Evolutionary conservation across 2,329 filamentous ascomycete genomes (phyloP), one percentile per base, ranked within the genome.

Genomic region (Diplodia intermedia): DNA sequence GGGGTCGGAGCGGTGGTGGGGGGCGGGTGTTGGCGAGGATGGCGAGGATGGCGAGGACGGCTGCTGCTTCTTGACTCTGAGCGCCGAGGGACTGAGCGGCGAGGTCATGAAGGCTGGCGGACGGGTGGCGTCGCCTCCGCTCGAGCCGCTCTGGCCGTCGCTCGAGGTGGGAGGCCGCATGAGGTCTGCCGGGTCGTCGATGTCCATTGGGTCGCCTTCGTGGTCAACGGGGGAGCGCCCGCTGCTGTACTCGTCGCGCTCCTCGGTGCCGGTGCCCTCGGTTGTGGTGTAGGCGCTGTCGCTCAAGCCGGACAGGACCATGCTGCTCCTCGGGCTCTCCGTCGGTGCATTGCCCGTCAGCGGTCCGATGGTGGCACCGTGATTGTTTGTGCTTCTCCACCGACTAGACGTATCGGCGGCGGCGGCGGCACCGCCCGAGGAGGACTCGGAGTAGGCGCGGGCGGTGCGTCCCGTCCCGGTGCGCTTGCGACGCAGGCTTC

Each of bases 401-500:
- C 33, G 33, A 6, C 33, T 26, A 1, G 52, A 23, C 3, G 62
- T 18, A 11, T 54, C 49, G n/a, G 20, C 62, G 36, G 36, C 43
- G 8, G 40, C 18, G n/a, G 20, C 62, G 36, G 36, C 43, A 11
- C 15, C 18, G 14, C 31, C 31, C 36, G 47, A 67, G 2, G 65
- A 67, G 15, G 40, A 38, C 14, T 54, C 55, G 12, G 66, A 67
- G 23, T 67, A 67, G 6, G 66, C 66, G 7, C 55, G 66, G 4
- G 66, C 66, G 2, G 66, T 67, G 12, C 9, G 36, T n/a, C 67
- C 40, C 14, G 47, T 56, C 4, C 61, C 38, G 29, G 50, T 49
- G n/a, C 62, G 63, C n/a, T 67, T 54, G 49, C 54, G 68, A 12
- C 68, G 68, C 47, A 69, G 53, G 33, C 63, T 66, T 4, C 63